Evolutionary conservation across 176 grass and related monocot genomes (phyloP).

Genomic region (Avena insularis): DNA sequence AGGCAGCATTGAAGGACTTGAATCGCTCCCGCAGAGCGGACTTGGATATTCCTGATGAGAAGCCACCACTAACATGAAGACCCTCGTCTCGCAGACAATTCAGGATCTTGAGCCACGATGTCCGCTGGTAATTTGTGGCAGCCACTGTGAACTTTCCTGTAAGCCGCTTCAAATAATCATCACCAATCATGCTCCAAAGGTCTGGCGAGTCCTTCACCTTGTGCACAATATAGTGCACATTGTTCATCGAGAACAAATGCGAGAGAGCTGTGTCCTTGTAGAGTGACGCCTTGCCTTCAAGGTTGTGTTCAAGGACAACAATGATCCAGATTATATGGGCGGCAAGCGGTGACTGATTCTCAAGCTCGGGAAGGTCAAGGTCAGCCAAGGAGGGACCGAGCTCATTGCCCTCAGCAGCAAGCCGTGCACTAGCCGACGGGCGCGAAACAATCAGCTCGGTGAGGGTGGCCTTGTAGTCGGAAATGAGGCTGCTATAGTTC

Average conservation of each 20-base stretch:
- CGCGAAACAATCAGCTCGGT: conserved; percentile 69
- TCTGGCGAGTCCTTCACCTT: conserved; percentile 86
- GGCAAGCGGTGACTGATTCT: conserved; percentile 69
- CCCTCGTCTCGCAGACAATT: conserved; percentile 86
- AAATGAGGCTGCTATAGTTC: conserved; percentile 92
- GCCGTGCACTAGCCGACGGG: conserved; percentile 63
- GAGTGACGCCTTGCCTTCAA: conserved; percentile 73
- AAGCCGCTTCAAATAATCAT: conserved; percentile 79
- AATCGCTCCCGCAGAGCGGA: conserved; percentile 80
- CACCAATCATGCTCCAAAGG: conserved; percentile 77
- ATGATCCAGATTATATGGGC: conserved; percentile 92
- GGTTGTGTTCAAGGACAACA: conserved; percentile 77
- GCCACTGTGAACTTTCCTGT: conserved; percentile 69
- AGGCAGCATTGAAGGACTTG: conserved; percentile 81
- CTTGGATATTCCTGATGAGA: conserved; percentile 83
- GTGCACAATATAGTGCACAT: conserved; percentile 90
- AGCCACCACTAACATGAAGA: conserved; percentile 82
- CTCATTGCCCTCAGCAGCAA: conserved; percentile 61
- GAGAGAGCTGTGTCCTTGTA: conserved; percentile 78
- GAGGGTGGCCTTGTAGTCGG: conserved; percentile 84
- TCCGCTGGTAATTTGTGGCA: conserved; percentile 70
- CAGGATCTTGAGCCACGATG: conserved; percentile 73
- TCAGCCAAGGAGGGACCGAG: conserved; percentile 47
- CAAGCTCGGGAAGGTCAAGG: conserved; percentile 76
- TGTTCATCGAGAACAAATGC: conserved; percentile 93